These are phyloP conservation scores for Erodium maritimum DNA, from an alignment of 345 rosid species.

Conservation along the genomic window DNA sequence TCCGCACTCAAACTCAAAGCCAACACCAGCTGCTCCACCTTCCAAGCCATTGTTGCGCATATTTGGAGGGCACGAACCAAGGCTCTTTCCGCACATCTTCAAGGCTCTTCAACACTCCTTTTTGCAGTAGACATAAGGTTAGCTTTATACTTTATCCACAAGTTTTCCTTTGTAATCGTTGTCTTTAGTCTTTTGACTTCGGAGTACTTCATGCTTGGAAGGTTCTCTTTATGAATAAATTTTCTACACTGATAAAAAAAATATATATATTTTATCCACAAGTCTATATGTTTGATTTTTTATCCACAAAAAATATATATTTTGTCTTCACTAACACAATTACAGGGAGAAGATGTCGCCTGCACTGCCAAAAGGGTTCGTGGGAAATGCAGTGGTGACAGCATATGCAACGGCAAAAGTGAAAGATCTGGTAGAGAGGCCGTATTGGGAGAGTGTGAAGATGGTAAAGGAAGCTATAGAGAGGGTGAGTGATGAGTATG, in stretches of 20 bases:
- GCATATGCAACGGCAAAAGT: conserved; percentile 15
- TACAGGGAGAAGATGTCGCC: conserved; percentile 5
- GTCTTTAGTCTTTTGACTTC: too few species aligned
- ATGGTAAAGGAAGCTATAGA: conserved; percentile 14
- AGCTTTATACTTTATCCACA: too few species aligned
- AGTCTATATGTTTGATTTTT: too few species aligned
- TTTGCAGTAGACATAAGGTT: conserved; percentile 19
- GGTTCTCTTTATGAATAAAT: too few species aligned
- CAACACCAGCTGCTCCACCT: conserved; percentile 8
- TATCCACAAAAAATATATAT: too few species aligned
- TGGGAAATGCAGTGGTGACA: conserved; percentile 14
- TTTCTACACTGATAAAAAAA: too few species aligned
- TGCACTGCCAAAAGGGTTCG: conserved; percentile 11
- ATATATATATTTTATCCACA: too few species aligned
- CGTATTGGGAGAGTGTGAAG: conserved; percentile 9
- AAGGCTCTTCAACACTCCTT: conserved; percentile 10
- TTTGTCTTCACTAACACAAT: too few species aligned
- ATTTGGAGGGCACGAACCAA: conserved; percentile 14
- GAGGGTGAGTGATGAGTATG: conserved; percentile 13
- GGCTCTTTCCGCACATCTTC: conserved; percentile 1
- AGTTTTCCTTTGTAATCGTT: too few species aligned
- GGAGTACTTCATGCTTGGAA: too few species aligned
- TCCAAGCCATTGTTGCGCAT: conserved; percentile 11
- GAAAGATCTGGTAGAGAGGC: conserved; percentile 8
- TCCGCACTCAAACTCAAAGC: conserved; percentile 8